These are phyloP conservation scores for Kalanchoe fedtschenkoi DNA, from an alignment of 164 flowering plant genomes.

Conservation along the genomic window DNA sequence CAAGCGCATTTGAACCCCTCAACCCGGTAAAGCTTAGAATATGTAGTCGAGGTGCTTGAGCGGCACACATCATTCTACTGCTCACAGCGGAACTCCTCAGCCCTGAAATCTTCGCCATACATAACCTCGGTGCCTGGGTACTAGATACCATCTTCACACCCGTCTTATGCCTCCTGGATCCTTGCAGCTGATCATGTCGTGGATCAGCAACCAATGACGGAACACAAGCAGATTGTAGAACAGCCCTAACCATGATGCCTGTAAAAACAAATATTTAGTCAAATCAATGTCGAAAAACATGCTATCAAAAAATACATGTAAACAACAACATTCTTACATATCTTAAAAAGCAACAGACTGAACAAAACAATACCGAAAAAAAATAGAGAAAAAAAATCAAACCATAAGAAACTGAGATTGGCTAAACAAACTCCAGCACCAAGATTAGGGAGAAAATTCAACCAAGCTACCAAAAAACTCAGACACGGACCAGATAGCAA, in stretches of 20 bases:
- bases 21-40: slow-evolving; percentile 44
- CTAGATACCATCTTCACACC: slow-evolving; percentile 29
- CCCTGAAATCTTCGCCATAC: slow-evolving; percentile 36
- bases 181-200: slow-evolving; percentile 35
- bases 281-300: slow-evolving; percentile 2
- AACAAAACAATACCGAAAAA: too few species aligned
- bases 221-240: slow-evolving; percentile 43
- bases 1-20: slow-evolving; percentile 49
- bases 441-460: too few species aligned
- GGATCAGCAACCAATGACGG: slow-evolving; percentile 24
- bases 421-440: too few species aligned
- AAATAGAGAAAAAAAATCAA: too few species aligned
- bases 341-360: too few species aligned
- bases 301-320: too few species aligned
- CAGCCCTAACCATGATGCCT: slow-evolving; percentile 49
- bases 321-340: too few species aligned
- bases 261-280: not conserved
- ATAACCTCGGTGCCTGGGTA: slow-evolving; percentile 17
- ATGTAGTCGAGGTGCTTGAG: slow-evolving; percentile 19
- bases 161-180: slow-evolving; percentile 42
- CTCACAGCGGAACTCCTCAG: slow-evolving; percentile 36
- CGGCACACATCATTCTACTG: slow-evolving; percentile 29
- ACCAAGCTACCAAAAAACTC: too few species aligned
- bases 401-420: too few species aligned
- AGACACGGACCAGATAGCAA: too few species aligned